These are phyloP conservation scores for Penicillium lividum DNA, from an alignment of 495 filamentous ascomycete species.

Conservation along the genomic window DNA sequence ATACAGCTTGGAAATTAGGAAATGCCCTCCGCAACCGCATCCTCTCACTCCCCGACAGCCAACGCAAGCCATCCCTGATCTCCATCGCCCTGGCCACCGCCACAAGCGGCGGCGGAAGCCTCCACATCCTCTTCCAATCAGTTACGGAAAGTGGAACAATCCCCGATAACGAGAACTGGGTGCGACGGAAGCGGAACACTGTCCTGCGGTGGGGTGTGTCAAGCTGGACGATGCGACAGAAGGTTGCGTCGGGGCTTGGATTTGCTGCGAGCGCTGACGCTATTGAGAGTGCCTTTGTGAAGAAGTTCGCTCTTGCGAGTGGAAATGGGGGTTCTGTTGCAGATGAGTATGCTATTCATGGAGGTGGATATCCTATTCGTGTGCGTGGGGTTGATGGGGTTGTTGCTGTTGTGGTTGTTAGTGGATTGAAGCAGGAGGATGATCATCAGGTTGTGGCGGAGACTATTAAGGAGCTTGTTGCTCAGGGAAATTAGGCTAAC, in stretches of 20 bases:
- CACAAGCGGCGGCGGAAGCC: conserved; percentile 38
- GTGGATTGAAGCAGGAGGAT: conserved; percentile 73
- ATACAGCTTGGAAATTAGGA: conserved; percentile 68
- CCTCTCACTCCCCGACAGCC: conserved; percentile 46
- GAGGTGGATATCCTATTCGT: conserved; percentile 69
- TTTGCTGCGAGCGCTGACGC: conserved; percentile 28
- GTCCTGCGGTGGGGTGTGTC: conserved; percentile 69
- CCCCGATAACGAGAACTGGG: conserved; percentile 64
- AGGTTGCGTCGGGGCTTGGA: conserved; percentile 40
- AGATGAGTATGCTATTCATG: conserved; percentile 71
- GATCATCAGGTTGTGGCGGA: conserved; percentile 75
- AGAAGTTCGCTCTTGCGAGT: conserved; percentile 54
- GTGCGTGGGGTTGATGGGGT: conserved; percentile 71
- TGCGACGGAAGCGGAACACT: conserved; percentile 63
- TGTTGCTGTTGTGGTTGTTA: conserved; percentile 72
- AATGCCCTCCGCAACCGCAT: conserved; percentile 62
- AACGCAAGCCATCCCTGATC: conserved; percentile 59
- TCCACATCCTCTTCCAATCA: conserved; percentile 63
- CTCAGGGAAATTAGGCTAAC: conserved; percentile 18
- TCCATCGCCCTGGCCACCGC: conserved; percentile 56
- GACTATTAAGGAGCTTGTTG: conserved; percentile 54
- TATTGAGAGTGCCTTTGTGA: conserved; percentile 58
- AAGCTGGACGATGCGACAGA: conserved; percentile 65
- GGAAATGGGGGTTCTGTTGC: conserved; percentile 44
- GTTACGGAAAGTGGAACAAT: conserved; percentile 55